These are phyloP conservation scores for Cryptococcus sp. DNA, from an alignment of 1,284 basidiomycete species.

Conservation along the genomic window DNA sequence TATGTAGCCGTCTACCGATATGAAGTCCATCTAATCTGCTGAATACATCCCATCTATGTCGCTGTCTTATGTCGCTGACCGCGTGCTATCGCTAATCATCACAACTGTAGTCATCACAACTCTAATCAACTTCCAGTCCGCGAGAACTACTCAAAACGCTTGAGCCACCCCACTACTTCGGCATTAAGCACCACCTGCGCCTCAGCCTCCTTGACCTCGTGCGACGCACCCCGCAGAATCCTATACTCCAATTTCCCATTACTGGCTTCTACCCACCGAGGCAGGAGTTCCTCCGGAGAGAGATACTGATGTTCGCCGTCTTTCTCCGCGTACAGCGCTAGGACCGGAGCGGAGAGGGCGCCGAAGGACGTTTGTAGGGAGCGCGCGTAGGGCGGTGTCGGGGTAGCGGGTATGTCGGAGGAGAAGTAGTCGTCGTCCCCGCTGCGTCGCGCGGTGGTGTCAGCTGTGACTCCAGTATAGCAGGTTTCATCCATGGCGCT, in stretches of 20 bases:
- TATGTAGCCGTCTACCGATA: too few species aligned
- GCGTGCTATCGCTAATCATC: too few species aligned
- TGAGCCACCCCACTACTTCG: slow-evolving; percentile 37
- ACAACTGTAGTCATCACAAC: too few species aligned
- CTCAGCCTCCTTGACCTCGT: slow-evolving; percentile 40
- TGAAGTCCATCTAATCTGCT: too few species aligned
- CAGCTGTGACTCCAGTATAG: slow-evolving; percentile 2
- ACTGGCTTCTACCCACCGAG: slow-evolving; percentile 33
- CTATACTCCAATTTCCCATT: slow-evolving; percentile 30
- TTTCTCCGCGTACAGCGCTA: slow-evolving; percentile 44
- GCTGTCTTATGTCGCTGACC: too few species aligned
- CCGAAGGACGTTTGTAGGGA: slow-evolving; percentile 50
- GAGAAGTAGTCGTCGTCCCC: slow-evolving; percentile 56
- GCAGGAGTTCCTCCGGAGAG: slow-evolving; percentile 21
- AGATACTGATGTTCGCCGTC: slow-evolving; percentile 45
- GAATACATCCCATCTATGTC: too few species aligned
- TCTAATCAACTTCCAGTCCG: not conserved
- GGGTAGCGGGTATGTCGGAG: slow-evolving; percentile 38
- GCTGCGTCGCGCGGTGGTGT: slow-evolving; percentile 17
- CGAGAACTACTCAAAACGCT: slow-evolving; percentile 9
- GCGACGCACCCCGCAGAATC: slow-evolving; percentile 43
- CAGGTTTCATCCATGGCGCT: too few species aligned
- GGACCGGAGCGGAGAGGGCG: slow-evolving; percentile 35
- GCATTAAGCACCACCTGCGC: slow-evolving; percentile 32
- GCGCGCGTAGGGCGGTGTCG: slow-evolving; percentile 29